These are phyloP conservation scores for Ceratocystis eucalypticola DNA, from an alignment of 2,329 filamentous ascomycete species.

Conservation along the genomic window DNA sequence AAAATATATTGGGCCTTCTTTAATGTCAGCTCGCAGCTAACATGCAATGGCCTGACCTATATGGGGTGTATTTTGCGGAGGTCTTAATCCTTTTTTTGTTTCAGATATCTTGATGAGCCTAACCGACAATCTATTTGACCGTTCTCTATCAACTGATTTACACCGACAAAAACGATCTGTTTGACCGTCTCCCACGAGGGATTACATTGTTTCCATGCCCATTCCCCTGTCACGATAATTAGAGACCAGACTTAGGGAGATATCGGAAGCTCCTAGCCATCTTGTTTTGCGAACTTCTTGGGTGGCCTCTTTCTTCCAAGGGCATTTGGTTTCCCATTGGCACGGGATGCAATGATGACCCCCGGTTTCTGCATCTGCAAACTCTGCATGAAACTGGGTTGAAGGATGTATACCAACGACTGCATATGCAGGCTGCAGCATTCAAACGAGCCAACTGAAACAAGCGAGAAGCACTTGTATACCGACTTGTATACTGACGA, in stretches of 20 bases:
- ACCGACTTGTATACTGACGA: background rate
- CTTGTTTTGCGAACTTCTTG: background rate
- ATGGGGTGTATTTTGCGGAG: background rate
- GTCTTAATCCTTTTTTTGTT: background rate
- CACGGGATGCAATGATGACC: background rate
- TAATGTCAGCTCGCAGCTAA: background rate
- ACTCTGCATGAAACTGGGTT: background rate
- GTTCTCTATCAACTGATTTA: background rate
- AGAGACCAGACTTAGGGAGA: background rate
- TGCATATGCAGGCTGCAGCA: constrained; percentile 2
- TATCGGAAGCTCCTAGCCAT: background rate
- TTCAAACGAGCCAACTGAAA: background rate
- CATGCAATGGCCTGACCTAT: background rate
- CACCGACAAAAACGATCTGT: background rate
- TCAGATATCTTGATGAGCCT: background rate
- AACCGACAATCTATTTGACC: background rate
- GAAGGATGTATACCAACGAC: background rate
- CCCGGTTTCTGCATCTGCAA: constrained; percentile 4
- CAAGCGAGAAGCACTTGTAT: background rate
- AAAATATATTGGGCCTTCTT: background rate
- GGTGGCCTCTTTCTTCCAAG: constrained; percentile 1
- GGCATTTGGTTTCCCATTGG: background rate
- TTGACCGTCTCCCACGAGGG: background rate
- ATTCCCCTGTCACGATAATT: background rate
- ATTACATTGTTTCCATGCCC: background rate